These are phyloP conservation scores for Salix arbutifolia DNA, from an alignment of 345 rosid genomes.

Conservation along the genomic window DNA sequence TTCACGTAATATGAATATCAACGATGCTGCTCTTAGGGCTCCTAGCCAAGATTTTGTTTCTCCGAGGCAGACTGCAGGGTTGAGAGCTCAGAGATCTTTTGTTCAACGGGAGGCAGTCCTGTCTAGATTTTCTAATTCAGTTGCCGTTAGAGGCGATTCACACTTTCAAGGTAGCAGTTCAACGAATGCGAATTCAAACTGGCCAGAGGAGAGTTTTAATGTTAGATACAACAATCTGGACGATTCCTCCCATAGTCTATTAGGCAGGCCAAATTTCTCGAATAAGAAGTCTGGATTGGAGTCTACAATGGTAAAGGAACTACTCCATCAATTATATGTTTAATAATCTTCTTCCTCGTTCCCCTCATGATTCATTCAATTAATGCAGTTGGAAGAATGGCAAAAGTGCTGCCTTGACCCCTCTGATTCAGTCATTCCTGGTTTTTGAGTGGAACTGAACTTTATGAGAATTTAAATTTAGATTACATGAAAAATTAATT, in stretches of 20 bases:
- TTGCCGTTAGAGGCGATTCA: slow-evolving; percentile 68
- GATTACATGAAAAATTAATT: background rate
- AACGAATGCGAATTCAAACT: slow-evolving; percentile 34
- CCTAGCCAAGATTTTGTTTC: slow-evolving; percentile 24
- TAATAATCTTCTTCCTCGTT: background rate
- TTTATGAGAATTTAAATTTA: background rate
- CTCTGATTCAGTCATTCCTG: background rate
- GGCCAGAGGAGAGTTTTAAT: slow-evolving; percentile 43
- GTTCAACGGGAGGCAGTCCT: slow-evolving; percentile 42
- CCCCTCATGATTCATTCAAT: slow-evolving; percentile 2
- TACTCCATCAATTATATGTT: background rate
- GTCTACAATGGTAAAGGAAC: slow-evolving; percentile 36
- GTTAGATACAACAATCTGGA: slow-evolving; percentile 24
- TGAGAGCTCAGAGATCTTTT: slow-evolving; percentile 51
- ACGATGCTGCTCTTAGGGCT: slow-evolving; percentile 27
- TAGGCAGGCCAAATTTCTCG: slow-evolving; percentile 31
- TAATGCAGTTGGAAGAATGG: background rate
- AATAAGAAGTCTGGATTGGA: slow-evolving; percentile 33
- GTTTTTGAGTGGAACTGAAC: background rate
- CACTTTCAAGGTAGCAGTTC: slow-evolving; percentile 44
- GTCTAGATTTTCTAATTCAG: slow-evolving; percentile 73
- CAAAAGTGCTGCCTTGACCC: background rate
- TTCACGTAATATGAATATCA: slow-evolving; percentile 22
- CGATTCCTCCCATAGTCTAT: slow-evolving; percentile 51
- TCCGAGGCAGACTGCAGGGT: slow-evolving; percentile 30